phyloP scores from a whole-genome alignment of 2,329 filamentous ascomycete genomes.

The Curvularia spicifera region DNA sequence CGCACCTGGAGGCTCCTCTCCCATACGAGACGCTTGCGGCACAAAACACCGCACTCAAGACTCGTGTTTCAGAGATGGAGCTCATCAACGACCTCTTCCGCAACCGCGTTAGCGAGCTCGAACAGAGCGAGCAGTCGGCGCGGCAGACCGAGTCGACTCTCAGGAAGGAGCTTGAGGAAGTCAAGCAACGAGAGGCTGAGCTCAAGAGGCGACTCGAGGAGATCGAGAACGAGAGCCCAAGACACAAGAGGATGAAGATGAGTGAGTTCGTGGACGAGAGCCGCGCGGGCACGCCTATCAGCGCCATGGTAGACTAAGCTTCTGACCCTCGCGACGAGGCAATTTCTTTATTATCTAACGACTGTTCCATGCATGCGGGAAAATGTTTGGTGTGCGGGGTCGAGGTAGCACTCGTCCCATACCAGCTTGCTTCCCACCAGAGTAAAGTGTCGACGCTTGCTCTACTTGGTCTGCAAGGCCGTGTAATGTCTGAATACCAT shows the following conservation, averaged over 20 bases:
- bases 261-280: slow-evolving; percentile 61
- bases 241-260: slow-evolving; percentile 63
- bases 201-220: slow-evolving; percentile 84
- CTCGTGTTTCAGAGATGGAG: slow-evolving; percentile 91
- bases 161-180: slow-evolving; percentile 71
- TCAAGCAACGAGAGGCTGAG: slow-evolving; percentile 77
- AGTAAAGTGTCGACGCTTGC: slow-evolving; percentile 35
- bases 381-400: slow-evolving; percentile 18
- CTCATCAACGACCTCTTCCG: slow-evolving; percentile 81
- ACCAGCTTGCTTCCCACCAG: slow-evolving; percentile 12
- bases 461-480: slow-evolving; percentile 38
- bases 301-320: slow-evolving; percentile 37
- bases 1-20: slow-evolving; percentile 72
- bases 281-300: slow-evolving; percentile 45
- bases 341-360: slow-evolving; percentile 21
- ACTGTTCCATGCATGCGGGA: slow-evolving; percentile 19
- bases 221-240: slow-evolving; percentile 53
- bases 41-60: slow-evolving; percentile 87
- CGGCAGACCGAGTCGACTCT: slow-evolving; percentile 64
- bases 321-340: slow-evolving; percentile 2
- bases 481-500: slow-evolving; percentile 47
- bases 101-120: slow-evolving; percentile 73
- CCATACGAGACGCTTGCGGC: slow-evolving; percentile 81
- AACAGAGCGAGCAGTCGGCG: slow-evolving; percentile 74
- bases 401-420: slow-evolving; percentile 11